phyloP scores from a whole-genome alignment of 331 rosid genomes.

The Pyrus hybrid region DNA sequence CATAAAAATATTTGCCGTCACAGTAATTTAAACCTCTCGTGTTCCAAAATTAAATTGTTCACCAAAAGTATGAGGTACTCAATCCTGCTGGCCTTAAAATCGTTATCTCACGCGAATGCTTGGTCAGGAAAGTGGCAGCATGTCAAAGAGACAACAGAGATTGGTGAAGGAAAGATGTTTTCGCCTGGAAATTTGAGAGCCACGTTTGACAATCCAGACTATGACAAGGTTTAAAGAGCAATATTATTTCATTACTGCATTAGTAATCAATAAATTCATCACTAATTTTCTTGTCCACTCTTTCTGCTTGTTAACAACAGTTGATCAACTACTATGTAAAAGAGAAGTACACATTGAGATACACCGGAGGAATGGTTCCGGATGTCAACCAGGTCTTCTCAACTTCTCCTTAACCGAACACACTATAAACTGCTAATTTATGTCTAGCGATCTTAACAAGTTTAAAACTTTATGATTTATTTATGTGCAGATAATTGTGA shows the following conservation, averaged over 20 bases:
- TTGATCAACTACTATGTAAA: slow-evolving; percentile 70
- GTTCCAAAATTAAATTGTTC: background rate
- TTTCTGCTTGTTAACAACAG: slow-evolving; percentile 20
- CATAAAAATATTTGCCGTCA: no score
- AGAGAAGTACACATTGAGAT: slow-evolving; percentile 93
- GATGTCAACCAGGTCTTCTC: slow-evolving; percentile 77
- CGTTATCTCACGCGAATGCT: background rate
- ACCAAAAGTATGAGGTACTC: background rate
- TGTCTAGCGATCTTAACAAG: background rate
- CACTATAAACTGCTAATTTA: background rate
- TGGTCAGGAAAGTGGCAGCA: slow-evolving; percentile 93
- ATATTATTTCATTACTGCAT: background rate
- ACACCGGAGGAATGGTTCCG: slow-evolving; percentile 98
- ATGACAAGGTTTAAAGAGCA: slow-evolving; percentile 44
- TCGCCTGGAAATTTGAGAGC: slow-evolving; percentile 99
- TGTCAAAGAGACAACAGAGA: slow-evolving; percentile 88
- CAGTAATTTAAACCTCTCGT: background rate
- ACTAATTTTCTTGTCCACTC: background rate
- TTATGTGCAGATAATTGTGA: slow-evolving; percentile 59
- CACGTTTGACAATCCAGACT: slow-evolving; percentile 78
- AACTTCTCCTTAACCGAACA: background rate
- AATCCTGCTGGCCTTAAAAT: background rate
- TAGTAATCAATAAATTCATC: background rate
- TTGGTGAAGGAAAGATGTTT: slow-evolving; percentile 88
- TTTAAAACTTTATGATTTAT: no score